Conservation (phyloP, 352 stramenopile species). For the Pythium angustatum region DNA sequence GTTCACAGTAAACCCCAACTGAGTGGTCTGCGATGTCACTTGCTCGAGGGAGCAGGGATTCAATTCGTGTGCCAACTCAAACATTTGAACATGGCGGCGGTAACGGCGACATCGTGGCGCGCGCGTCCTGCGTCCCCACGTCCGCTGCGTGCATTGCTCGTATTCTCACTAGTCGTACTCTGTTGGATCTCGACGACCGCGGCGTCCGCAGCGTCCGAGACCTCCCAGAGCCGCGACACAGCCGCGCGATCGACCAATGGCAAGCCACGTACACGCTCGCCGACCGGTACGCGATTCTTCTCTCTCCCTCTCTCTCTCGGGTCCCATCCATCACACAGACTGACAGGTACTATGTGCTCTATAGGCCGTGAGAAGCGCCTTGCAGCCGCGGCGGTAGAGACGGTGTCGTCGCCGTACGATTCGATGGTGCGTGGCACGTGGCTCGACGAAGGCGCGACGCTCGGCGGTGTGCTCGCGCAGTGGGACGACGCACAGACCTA, state of each 20-base stretch:
- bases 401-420: not conserved
- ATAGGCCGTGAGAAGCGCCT: constrained; percentile 8
- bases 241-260: constrained; percentile 5
- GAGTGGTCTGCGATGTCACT: not conserved
- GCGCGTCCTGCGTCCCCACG: not conserved
- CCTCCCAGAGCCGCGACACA: constrained; percentile 1
- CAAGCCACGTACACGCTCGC: constrained; percentile 2
- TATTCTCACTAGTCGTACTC: constrained; percentile 3
- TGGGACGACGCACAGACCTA: constrained; percentile 72
- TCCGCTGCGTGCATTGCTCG: constrained; percentile 2
- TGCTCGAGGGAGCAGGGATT: constrained; percentile 11
- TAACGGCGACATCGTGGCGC: constrained; percentile 23
- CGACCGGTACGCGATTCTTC: constrained; percentile 14
- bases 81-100: constrained; percentile 1
- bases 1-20: not conserved
- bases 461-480: constrained; percentile 33
- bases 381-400: not conserved
- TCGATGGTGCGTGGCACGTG: constrained; percentile 34
- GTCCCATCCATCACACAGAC: constrained; percentile 9
- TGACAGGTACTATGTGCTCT: not conserved
- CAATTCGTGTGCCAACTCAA: too few species aligned
- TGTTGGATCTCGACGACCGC: constrained; percentile 8
- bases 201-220: constrained; percentile 5
- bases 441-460: constrained; percentile 64
- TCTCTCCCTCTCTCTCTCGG: not conserved